Base-by-base conservation (phyloP, 768 basidiomycete species). In the Pisolithus albus region DNA sequence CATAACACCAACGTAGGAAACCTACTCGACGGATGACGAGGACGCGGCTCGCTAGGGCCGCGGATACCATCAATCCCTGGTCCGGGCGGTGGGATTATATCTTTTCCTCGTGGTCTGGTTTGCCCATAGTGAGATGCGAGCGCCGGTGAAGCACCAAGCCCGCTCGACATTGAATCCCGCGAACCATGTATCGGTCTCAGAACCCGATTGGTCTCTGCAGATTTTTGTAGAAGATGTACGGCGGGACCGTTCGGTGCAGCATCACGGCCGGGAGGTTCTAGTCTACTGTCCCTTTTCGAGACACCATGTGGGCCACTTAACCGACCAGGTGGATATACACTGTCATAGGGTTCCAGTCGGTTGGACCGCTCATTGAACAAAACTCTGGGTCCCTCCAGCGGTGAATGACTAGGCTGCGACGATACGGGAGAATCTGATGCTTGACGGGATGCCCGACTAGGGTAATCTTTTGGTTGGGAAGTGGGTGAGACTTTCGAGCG, bases 301-400 rank as follows among this genome's bases (percentile, higher is more conserved):
- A 52, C 53, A 5, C 47, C 47, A 24, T 37, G 49, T 47, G 45
- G 56, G 18, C 69, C 66, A 43, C 69, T 70, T 47, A 75, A 60
- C 26, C 78, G 74, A 46, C 66, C 69, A 49, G 70, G 56, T 34
- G 75, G 72, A 58, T 77, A 73, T n/a, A 70, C 53, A 56, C 74
- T 78, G 51, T 75, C 80, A 59, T 88, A 90, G 3, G 90, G 88
- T 67, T 98, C 95, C 51, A 97, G 70, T 56, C 83, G 79, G 62
- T 96, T 97, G 9, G 87, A 89, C 4, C 88, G 83, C 61, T 95
- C 96, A 62, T 99, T 98, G 75, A 97, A 99, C n/a, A 99, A 75
- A 1, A 84, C 84, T 39, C 88, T 80, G 32, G 86, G 77, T 2
- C 75, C 68, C 38, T 84, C 81, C 53, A 76, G 73, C 8, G 80